Base-by-base conservation (phyloP, 768 basidiomycete species). In the Mycena chlorophos region DNA sequence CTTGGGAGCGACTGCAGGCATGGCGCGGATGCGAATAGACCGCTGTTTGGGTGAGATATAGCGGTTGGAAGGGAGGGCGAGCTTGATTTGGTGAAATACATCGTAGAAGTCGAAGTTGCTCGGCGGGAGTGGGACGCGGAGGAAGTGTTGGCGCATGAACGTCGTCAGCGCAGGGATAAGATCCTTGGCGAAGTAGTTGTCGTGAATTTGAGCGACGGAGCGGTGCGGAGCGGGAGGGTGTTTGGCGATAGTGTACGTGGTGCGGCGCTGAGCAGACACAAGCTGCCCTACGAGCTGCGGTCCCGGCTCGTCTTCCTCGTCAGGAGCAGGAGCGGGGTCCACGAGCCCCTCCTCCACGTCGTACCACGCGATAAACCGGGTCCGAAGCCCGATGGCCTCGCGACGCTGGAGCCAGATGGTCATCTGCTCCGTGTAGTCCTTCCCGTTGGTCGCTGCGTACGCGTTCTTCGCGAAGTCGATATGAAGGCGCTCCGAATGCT, bases 381-480 rank as follows among this genome's bases (percentile, higher is more conserved):
- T 5, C 12, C 19, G 39, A 12, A 12, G 5, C 10, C 12, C 19
- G 39, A 20, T 40, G 39, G 39, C 39, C 49, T 76, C 74, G 27
- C 69, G 70, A 3, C 66, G 60, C 3, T 55, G 42, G 0, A 77
- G 61, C 68, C 69, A 73, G 2, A 25, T 27, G 0, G 68, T 65
- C 76, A 77, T 78, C 52, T 75, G 75, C 19, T 47, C 39, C 14
- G 60, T 40, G 49, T 66, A 63, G 34, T 71, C 63, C 2, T 59
- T 49, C 51, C 56, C 55, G 40, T 70, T 71, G 25, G 28, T 62
- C 0, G 63, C 61, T 16, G 55, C 17, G 27, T 63, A 67, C 1
- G 60, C 64, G 6, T 64, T 49, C 55, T 78, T 78, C 3, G 74
- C 68, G 42, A 62, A 71, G 60, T 76, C 65, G 23, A 75, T 76